Base-by-base conservation (phyloP, 1,139 yeast species). In the Yamadazyma oceani region DNA sequence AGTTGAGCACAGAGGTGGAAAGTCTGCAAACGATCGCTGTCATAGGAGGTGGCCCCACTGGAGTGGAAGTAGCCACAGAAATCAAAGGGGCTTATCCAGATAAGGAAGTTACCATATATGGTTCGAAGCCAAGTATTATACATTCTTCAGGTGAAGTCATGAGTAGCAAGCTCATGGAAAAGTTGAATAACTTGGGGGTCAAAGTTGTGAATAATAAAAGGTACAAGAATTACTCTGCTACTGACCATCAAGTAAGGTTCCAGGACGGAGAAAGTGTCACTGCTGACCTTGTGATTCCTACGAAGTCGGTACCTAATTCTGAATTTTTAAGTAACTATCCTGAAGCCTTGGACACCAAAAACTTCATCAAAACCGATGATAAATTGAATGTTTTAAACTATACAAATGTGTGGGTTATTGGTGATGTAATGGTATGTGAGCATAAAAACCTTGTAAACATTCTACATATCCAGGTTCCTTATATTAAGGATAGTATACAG, bases 11-110 rank as follows among this genome's bases (percentile, higher is more conserved):
- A 4, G 30, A 43, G 12, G 44, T 62, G 16, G 50, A 53, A 35
- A 4, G 35, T 2, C 58, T 68, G 8, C 41, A 50, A 14, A 37
- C 42, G 5, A 56, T 68, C 26, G 69, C 69, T 2, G 50, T 68
- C 4, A 41, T 67, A 23, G 74, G 74, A 2, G 73, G 68, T 17
- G 73, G 73, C 4, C 46, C 64, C 9, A 63, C 73, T 5, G 73
- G 73, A n/a, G 68, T 65, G 15, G 73, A 68, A 45, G 43, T 55
- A 5, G 62, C 66, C 5, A 69, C 67, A 4, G 73, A 67, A 40
- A 47, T 67, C 17, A 68, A 59, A 3, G 43, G 38, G 15, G 41
- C 39, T 17, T 58, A 42, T 32, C 31, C 38, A 13, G 44, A 46
- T 11, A 54, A 57, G 35, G 35, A 47, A 11, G 56, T 65, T 14